These are phyloP conservation scores for Curvularia verruculosa DNA, from an alignment of 2,329 filamentous ascomycete species.

Conservation along the genomic window DNA sequence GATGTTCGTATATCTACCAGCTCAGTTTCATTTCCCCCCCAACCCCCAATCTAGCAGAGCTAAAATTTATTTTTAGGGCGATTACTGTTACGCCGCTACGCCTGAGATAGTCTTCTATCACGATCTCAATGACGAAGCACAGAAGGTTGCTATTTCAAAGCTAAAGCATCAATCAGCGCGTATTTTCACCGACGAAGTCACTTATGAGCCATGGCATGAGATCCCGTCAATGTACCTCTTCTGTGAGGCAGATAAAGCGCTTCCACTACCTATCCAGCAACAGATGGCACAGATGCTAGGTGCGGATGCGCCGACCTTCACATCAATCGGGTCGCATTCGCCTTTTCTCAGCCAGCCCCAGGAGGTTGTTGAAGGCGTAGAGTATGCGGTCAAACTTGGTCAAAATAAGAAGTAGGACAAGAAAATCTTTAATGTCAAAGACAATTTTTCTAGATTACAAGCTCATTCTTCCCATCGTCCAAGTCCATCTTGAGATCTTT, in stretches of 20 bases:
- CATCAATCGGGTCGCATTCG: slow-evolving; percentile 1
- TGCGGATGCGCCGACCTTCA: neutral
- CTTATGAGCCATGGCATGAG: slow-evolving; percentile 8
- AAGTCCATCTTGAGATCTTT: too few relatives aligned
- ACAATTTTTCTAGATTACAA: neutral
- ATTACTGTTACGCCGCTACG: neutral
- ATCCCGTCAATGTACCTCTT: slow-evolving; percentile 7
- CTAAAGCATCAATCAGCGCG: slow-evolving; percentile 5
- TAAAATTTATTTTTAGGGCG: neutral
- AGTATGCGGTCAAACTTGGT: slow-evolving; percentile 3
- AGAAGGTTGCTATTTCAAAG: slow-evolving; percentile 1
- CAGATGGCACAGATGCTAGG: slow-evolving; percentile 5
- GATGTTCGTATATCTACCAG: slow-evolving; percentile 1
- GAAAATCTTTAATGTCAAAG: neutral
- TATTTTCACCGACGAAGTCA: slow-evolving; percentile 7
- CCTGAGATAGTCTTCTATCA: slow-evolving; percentile 5
- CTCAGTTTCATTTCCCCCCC: neutral
- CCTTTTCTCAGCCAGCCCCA: slow-evolving; percentile 7
- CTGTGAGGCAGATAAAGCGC: slow-evolving; percentile 5
- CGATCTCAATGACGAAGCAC: slow-evolving; percentile 1
- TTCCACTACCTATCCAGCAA: slow-evolving; percentile 6
- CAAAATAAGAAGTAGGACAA: neutral
- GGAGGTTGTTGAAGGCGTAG: slow-evolving; percentile 3
- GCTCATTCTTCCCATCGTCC: too few relatives aligned
- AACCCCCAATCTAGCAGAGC: neutral